phyloP scores from a whole-genome alignment of 1,139 yeast species.

The Waltiozyma sp. region DNA sequence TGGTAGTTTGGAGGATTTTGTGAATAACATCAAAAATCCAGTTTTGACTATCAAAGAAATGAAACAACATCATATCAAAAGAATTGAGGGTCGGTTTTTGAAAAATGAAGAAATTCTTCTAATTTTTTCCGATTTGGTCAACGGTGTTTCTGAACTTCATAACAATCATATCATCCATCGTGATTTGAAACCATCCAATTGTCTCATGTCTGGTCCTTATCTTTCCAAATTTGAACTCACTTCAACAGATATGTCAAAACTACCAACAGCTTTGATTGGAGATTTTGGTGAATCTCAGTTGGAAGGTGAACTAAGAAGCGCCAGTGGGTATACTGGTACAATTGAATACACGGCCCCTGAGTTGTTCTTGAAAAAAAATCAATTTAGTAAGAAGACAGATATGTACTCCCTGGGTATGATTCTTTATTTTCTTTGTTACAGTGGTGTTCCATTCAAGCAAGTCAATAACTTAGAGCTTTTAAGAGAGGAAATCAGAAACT shows the following conservation, averaged over 20 bases:
- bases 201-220: slow-evolving; percentile 42
- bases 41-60: slow-evolving; percentile 11
- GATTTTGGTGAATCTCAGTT: slow-evolving; percentile 88
- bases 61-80: slow-evolving; percentile 23
- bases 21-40: slow-evolving; percentile 26
- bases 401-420: slow-evolving; percentile 78
- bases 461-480: slow-evolving; percentile 29
- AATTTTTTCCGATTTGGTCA: slow-evolving; percentile 54
- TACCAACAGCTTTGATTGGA: slow-evolving; percentile 68
- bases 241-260: slow-evolving; percentile 13
- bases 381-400: slow-evolving; percentile 64
- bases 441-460: slow-evolving; percentile 50
- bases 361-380: slow-evolving; percentile 28
- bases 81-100: slow-evolving; percentile 20
- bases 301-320: slow-evolving; percentile 44
- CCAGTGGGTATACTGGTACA: slow-evolving; percentile 79
- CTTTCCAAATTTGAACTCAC: slow-evolving; percentile 5
- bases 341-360: slow-evolving; percentile 84
- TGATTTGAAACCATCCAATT: slow-evolving; percentile 82
- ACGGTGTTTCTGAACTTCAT: slow-evolving; percentile 67
- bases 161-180: slow-evolving; percentile 68
- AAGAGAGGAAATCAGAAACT: slow-evolving; percentile 28
- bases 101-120: slow-evolving; percentile 44
- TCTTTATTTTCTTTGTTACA: slow-evolving; percentile 60
- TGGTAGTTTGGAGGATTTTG: slow-evolving; percentile 70